Conservation (phyloP, 257 asterid genomes). For the Plantago elongata region DNA sequence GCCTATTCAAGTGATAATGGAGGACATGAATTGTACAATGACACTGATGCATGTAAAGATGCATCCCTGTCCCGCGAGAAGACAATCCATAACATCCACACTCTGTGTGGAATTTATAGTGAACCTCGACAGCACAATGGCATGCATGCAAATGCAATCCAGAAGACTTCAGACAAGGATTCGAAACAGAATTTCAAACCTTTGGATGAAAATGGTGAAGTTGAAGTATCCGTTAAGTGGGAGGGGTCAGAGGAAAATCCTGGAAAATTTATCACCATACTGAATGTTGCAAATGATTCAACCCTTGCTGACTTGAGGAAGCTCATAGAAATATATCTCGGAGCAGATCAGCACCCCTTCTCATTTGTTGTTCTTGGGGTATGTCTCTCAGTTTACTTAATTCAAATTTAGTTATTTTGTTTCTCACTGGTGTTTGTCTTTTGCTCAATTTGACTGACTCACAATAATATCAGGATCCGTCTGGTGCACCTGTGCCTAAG, state of each 20-base stretch:
- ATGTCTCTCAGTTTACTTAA: conserved; percentile 3
- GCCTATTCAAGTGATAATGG: conserved; percentile 8
- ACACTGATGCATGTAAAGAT: conserved; percentile 24
- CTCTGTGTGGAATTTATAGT: conserved; percentile 42
- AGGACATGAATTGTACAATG: conserved; percentile 8
- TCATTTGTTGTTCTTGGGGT: conserved; percentile 53
- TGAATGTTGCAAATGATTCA: conserved; percentile 57
- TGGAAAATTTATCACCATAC: conserved; percentile 51
- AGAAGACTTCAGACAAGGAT: conserved; percentile 19
- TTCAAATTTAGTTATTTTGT: neutral
- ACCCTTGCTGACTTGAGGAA: conserved; percentile 79
- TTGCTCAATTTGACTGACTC: neutral
- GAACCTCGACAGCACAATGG: conserved; percentile 14
- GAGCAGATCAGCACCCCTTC: conserved; percentile 53
- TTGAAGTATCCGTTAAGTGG: conserved; percentile 75
- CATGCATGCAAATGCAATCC: conserved; percentile 46
- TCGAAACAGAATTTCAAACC: conserved; percentile 41
- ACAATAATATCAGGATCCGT: conserved; percentile 44
- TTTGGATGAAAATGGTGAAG: conserved; percentile 21
- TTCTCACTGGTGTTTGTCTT: neutral
- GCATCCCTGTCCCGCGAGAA: conserved; percentile 33
- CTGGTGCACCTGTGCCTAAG: conserved; percentile 61
- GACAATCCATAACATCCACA: conserved; percentile 61
- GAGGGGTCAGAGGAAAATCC: conserved; percentile 75
- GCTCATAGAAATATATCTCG: conserved; percentile 71